These are phyloP conservation scores for Aspergillus sp. DNA, from an alignment of 2,329 filamentous ascomycete genomes.

Conservation along the genomic window DNA sequence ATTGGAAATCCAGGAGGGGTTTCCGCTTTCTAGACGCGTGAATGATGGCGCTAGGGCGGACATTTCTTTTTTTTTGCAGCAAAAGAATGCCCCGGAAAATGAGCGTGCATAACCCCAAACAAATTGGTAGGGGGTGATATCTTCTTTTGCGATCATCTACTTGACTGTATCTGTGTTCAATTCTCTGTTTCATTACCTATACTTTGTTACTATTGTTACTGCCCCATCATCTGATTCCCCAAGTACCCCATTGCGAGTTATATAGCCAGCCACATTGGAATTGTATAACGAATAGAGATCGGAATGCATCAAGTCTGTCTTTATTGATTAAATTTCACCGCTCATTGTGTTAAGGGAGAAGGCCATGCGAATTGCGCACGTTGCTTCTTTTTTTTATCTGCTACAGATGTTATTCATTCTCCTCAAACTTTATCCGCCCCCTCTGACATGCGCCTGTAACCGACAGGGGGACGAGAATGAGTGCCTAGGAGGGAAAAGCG, in stretches of 20 bases:
- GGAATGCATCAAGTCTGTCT: not conserved
- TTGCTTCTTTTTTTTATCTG: too few relatives aligned
- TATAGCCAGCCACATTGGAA: not conserved
- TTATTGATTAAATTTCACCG: not conserved
- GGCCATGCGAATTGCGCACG: not conserved
- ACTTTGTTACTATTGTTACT: not conserved
- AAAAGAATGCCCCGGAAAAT: not conserved
- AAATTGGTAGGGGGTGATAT: not conserved
- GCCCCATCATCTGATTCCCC: not conserved
- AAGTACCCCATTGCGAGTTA: not conserved
- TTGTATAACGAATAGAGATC: conserved; percentile 1
- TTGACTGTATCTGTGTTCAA: not conserved
- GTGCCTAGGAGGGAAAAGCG: not conserved
- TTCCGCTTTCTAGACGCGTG: conserved; percentile 14
- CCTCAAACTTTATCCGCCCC: not conserved
- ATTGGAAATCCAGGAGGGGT: not conserved
- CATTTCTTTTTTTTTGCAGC: not conserved
- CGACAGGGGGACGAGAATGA: not conserved
- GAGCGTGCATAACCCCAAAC: not conserved
- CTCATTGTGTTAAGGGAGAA: not conserved
- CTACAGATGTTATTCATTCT: not conserved
- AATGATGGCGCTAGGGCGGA: conserved; percentile 9
- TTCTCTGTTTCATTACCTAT: not conserved
- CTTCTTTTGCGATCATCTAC: not conserved
- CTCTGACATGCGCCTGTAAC: not conserved